Conservation (phyloP, 805 yeast genomes). For the Debaryomyces castellii region DNA sequence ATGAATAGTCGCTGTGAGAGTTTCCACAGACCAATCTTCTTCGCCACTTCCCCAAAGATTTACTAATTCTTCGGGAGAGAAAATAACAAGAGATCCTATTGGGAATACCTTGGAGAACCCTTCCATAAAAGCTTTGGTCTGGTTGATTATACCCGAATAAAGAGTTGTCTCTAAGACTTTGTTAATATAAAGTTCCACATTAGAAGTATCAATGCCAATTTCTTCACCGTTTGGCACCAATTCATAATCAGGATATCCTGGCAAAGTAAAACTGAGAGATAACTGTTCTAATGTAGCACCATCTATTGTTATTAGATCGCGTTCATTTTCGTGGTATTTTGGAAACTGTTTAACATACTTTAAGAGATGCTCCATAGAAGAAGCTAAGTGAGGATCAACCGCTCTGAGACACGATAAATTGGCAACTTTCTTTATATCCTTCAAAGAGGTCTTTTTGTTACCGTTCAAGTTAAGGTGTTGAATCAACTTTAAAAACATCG, state of each 20-base stretch:
- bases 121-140: constrained; percentile 64
- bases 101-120: constrained; percentile 89
- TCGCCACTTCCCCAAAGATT: constrained; percentile 71
- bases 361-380: constrained; percentile 53
- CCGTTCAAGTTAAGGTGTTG: constrained; percentile 28
- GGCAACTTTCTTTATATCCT: constrained; percentile 20
- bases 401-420: constrained; percentile 39
- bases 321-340: constrained; percentile 10
- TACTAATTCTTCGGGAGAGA: constrained; percentile 72
- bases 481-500: constrained; percentile 64
- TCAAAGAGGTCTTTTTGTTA: constrained; percentile 3
- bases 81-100: constrained; percentile 63
- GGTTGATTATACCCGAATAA: constrained; percentile 62
- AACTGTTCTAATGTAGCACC: constrained; percentile 52
- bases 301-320: constrained; percentile 22
- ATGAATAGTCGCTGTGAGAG: constrained; percentile 58
- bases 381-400: constrained; percentile 60
- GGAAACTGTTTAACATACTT: constrained; percentile 36
- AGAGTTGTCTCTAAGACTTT: constrained; percentile 58
- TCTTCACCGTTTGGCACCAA: constrained; percentile 57
- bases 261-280: constrained; percentile 66
- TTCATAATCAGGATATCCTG: constrained; percentile 68
- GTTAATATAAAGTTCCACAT: constrained; percentile 57
- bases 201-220: constrained; percentile 46
- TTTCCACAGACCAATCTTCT: constrained; percentile 82